Evolutionary conservation across 352 stramenopile genomes (phyloP).

Genomic region (Pythium graminicola): DNA sequence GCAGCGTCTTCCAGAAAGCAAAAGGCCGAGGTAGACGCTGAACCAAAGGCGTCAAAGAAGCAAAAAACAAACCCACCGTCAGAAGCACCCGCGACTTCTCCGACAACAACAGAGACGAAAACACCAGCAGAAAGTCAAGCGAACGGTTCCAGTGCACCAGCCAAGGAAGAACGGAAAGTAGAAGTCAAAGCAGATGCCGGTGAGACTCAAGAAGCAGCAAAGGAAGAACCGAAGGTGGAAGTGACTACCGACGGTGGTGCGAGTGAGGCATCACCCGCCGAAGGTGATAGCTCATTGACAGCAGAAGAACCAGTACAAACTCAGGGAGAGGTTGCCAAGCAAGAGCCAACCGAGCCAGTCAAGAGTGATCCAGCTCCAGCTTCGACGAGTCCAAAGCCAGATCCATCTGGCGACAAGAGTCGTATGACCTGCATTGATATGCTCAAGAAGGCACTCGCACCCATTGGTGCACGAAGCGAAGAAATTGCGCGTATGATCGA

Average conservation of each 20-base stretch:
- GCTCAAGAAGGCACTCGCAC: conserved; percentile 51
- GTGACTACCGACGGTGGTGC: background rate
- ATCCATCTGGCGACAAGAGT: conserved; percentile 48
- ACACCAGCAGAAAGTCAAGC: background rate
- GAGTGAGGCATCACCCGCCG: background rate
- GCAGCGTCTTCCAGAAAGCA: conserved; percentile 31
- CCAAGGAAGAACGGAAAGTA: no score
- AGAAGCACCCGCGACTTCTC: background rate
- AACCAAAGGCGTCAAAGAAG: conserved; percentile 30
- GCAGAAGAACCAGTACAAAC: background rate
- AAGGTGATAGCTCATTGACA: no score
- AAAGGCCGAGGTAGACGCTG: conserved; percentile 21
- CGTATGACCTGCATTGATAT: conserved; percentile 57
- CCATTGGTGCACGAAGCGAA: conserved; percentile 29
- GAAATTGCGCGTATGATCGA: conserved; percentile 68
- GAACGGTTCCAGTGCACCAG: conserved; percentile 2
- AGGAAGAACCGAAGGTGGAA: background rate
- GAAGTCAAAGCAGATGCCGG: no score
- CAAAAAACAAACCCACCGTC: conserved; percentile 25
- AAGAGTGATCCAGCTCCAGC: conserved; percentile 4
- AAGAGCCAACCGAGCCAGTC: background rate
- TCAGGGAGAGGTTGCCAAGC: background rate
- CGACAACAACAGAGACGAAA: background rate
- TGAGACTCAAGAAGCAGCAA: background rate
- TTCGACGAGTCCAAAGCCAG: conserved; percentile 21